Evolutionary conservation across 75 land plant genomes (phyloP).

Genomic region (Adiantum capillusveneris): DNA sequence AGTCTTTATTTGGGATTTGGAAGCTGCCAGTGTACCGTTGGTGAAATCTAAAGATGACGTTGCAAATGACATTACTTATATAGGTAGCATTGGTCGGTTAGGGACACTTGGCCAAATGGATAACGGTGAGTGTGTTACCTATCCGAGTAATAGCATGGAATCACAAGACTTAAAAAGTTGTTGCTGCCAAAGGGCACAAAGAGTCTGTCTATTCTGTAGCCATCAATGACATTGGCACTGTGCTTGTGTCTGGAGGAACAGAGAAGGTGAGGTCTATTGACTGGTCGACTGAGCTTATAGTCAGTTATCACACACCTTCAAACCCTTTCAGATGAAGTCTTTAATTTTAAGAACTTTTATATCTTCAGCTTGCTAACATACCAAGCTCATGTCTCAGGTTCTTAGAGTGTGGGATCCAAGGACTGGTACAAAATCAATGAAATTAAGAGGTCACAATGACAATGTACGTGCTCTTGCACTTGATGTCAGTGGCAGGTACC

Average conservation of each 20-base stretch:
- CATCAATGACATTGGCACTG: constrained; percentile 81
- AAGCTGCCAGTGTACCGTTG: constrained; percentile 67
- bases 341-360: too few species aligned
- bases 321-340: too few species aligned
- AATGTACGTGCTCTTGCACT: constrained; percentile 82
- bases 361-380: too few species aligned
- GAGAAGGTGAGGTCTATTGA: constrained; percentile 54
- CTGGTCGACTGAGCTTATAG: neutral
- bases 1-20: constrained; percentile 95
- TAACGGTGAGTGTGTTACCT: constrained; percentile 39
- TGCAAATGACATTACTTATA: constrained; percentile 48
- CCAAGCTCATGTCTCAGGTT: constrained; percentile 43
- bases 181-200: constrained; percentile 90
- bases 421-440: constrained; percentile 87
- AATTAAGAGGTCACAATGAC: constrained; percentile 91
- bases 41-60: constrained; percentile 24
- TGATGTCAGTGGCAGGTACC: constrained; percentile 86
- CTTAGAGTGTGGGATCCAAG: constrained; percentile 98
- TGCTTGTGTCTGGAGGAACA: constrained; percentile 97
- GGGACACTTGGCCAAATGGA: constrained; percentile 27
- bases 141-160: constrained; percentile 33
- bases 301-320: neutral
- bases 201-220: constrained; percentile 97
- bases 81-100: constrained; percentile 33
- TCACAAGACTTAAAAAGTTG: constrained; percentile 62